These are phyloP conservation scores for Sporisorium graminicola DNA, from an alignment of 1,284 basidiomycete genomes.

Conservation along the genomic window DNA sequence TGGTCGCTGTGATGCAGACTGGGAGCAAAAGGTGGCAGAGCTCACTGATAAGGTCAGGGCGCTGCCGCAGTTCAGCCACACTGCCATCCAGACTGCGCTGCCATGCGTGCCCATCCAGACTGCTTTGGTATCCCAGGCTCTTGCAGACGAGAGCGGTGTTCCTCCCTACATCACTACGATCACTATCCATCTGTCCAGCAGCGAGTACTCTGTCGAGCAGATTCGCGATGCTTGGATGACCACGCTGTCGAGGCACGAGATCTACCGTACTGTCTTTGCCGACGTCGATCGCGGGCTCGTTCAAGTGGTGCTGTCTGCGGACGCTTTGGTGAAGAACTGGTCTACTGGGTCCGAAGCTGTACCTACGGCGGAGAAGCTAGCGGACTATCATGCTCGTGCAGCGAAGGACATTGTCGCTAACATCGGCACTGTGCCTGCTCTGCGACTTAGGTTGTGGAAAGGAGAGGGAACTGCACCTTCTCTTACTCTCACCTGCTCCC, in stretches of 20 bases:
- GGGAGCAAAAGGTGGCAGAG: constrained; percentile 12
- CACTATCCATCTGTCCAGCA: constrained; percentile 17
- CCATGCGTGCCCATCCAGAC: constrained; percentile 63
- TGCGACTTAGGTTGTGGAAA: constrained; percentile 48
- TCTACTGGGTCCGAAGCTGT: not conserved
- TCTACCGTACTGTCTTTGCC: constrained; percentile 61
- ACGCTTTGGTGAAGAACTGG: constrained; percentile 20
- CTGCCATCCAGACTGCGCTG: constrained; percentile 16
- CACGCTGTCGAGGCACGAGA: constrained; percentile 36
- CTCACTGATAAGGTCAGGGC: constrained; percentile 20
- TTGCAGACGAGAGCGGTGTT: constrained; percentile 18
- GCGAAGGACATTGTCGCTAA: constrained; percentile 39
- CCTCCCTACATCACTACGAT: constrained; percentile 59
- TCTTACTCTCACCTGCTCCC: constrained; percentile 49
- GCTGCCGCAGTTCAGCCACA: constrained; percentile 12
- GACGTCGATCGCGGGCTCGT: constrained; percentile 29
- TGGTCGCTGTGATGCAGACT: constrained; percentile 4
- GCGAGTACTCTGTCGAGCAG: constrained; percentile 8
- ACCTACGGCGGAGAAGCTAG: constrained; percentile 6
- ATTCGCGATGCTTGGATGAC: constrained; percentile 38
- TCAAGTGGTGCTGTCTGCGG: constrained; percentile 45
- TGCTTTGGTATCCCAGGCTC: constrained; percentile 54
- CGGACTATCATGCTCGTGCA: constrained; percentile 20
- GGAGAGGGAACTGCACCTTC: constrained; percentile 7
- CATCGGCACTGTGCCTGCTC: constrained; percentile 34